Conservation (phyloP, 2,329 filamentous ascomycete species). For the Aspergillus carbonarius region DNA sequence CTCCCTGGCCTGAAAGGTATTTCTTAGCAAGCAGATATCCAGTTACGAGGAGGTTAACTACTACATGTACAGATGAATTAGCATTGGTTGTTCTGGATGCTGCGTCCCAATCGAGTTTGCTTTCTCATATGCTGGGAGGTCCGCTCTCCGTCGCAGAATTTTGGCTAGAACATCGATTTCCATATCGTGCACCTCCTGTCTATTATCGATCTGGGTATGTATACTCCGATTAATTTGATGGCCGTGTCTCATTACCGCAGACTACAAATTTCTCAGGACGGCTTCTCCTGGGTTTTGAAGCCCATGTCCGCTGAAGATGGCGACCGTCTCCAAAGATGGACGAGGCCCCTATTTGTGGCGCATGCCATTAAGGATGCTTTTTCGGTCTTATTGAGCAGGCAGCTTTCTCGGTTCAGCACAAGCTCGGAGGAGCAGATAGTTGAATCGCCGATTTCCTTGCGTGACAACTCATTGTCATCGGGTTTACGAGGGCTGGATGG, state of each 20-base stretch:
- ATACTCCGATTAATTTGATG: background rate
- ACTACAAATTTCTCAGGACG: constrained; percentile 27
- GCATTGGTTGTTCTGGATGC: constrained; percentile 44
- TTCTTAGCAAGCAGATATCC: constrained; percentile 16
- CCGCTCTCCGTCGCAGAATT: constrained; percentile 51
- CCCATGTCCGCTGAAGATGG: constrained; percentile 31
- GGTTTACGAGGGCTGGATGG: constrained; percentile 17
- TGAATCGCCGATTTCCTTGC: constrained; percentile 15
- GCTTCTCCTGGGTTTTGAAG: constrained; percentile 28
- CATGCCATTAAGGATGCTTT: constrained; percentile 37
- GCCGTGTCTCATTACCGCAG: constrained; percentile 21
- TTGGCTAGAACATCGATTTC: constrained; percentile 65
- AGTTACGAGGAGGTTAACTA: background rate
- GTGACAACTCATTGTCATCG: constrained; percentile 12
- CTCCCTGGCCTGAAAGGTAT: constrained; percentile 50
- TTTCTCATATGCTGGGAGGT: constrained; percentile 50
- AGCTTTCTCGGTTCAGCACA: constrained; percentile 26
- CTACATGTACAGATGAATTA: constrained; percentile 45
- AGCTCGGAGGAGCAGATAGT: constrained; percentile 12
- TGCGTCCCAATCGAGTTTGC: constrained; percentile 45
- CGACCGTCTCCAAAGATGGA: constrained; percentile 28
- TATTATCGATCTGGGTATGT: constrained; percentile 61
- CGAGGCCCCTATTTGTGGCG: constrained; percentile 33
- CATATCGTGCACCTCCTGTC: constrained; percentile 58
- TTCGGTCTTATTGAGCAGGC: constrained; percentile 27